Evolutionary conservation across 805 yeast species (phyloP).

Genomic region (Sugiyamaella qingdaonensis): DNA sequence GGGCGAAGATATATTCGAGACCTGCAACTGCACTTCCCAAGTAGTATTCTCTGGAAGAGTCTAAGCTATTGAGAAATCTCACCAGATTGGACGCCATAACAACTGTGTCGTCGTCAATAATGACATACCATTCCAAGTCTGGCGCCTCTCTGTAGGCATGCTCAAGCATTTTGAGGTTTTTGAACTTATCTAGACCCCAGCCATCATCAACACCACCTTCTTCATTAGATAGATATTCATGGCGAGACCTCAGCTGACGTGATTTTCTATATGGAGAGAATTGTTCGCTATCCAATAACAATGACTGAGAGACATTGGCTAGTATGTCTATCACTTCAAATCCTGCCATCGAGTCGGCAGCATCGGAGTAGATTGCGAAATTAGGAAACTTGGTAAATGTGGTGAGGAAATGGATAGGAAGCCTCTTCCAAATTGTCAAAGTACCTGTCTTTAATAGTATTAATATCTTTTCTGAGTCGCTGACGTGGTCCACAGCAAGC

Average conservation of each 20-base stretch:
- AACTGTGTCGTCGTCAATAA: slow-evolving; percentile 34
- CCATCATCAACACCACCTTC: slow-evolving; percentile 19
- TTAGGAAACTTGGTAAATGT: slow-evolving; percentile 29
- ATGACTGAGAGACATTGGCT: slow-evolving; percentile 39
- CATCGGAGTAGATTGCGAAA: slow-evolving; percentile 33
- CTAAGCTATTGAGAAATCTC: slow-evolving; percentile 19
- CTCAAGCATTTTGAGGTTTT: slow-evolving; percentile 32
- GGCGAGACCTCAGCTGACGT: slow-evolving; percentile 5
- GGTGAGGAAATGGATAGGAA: slow-evolving; percentile 33
- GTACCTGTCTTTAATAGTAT: slow-evolving; percentile 35
- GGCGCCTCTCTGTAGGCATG: slow-evolving; percentile 31
- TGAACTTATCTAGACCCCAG: slow-evolving; percentile 34
- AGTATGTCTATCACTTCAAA: slow-evolving; percentile 92
- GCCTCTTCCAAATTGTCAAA: slow-evolving; percentile 31
- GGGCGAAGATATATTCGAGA: slow-evolving; percentile 29
- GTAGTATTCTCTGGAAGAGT: slow-evolving; percentile 27
- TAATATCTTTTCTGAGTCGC: slow-evolving; percentile 18
- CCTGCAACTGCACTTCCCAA: slow-evolving; percentile 30
- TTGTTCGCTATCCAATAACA: slow-evolving; percentile 10
- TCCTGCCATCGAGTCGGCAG: slow-evolving; percentile 44
- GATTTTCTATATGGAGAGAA: slow-evolving; percentile 7
- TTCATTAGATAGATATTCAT: neutral
- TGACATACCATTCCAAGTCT: slow-evolving; percentile 31
- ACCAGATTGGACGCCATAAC: slow-evolving; percentile 28
- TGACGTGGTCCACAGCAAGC: slow-evolving; percentile 3